Evolutionary conservation across 441 rosid genomes (phyloP), one percentile per base, ranked within the genome.

Genomic region (Biscutella laevigata): DNA sequence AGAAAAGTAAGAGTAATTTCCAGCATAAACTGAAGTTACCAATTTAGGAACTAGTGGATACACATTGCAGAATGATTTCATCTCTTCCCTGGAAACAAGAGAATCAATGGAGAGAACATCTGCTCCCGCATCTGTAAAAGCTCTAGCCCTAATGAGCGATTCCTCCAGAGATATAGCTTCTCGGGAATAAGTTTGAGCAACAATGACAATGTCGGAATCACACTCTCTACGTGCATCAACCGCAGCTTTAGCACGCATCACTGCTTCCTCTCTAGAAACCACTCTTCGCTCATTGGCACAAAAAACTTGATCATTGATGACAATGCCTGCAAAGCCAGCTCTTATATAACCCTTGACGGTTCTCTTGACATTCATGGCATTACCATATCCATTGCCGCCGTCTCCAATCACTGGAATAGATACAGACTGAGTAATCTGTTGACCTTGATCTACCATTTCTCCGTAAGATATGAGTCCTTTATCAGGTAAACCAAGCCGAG

Each of bases 391-490:
- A 66, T 73, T 83, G 53, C 84, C 95, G 34, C 84, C 86, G 48
- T 90, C 98, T 34, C 95, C 98, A 35, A 87, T 84, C 29, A 87
- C 80, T 13, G 96, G 96, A 66, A 90, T 81, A 0, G 90, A 69
- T 24, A 81, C 85, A 37, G 95, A 83, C 30, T 79, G 71, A 16
- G 88, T 84, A 46, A 91, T 91, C 40, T 74, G 88, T 52, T 55
- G 78, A 53, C 96, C 92, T 61, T 84, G 95, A 69, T 90, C 98
- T 54, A 90, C 48, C 95, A 90, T 90, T 76, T 90, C 98, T 41
- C 98, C 98, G 43, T 78, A 90, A 27, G 98, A 87, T 41, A 90
- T 57, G 22, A 79, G 74, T 24, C 86, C 94, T 16, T 80, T 73
- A 73, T 84, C 95, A 1, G 94, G 95, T 62, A 80, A 74, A 45